A percentile compares a stretch with the other conserved stretches of the same genome.
phyloP scores from a whole-genome alignment of 225 moss, liverwort and hornwort genomes.

The Neckera pumila region DNA sequence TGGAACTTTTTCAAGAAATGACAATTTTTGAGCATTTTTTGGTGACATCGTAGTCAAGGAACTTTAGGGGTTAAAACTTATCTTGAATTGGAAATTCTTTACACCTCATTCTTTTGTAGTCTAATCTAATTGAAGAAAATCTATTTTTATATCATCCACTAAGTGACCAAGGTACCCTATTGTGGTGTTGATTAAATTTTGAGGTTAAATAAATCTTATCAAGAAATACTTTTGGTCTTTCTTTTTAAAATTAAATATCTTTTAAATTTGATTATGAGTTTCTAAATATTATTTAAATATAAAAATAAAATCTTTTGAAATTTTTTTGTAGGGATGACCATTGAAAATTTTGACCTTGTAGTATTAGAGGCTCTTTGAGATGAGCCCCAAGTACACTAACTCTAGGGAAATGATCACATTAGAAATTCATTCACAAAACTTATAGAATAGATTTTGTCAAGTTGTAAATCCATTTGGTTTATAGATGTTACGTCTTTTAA shows the following conservation, averaged over 20 bases:
- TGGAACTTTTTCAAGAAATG: no score
- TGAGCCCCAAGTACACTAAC: neutral
- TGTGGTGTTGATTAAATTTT: neutral
- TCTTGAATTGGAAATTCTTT: neutral
- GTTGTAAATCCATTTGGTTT: neutral
- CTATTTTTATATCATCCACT: neutral
- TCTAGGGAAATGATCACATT: no score
- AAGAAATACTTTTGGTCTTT: neutral
- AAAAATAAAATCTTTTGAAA: no score
- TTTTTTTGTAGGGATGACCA: no score
- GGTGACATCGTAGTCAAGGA: no score
- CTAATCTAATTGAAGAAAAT: neutral
- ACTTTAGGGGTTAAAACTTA: no score
- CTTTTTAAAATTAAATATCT: rapidly evolving
- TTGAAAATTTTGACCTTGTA: no score
- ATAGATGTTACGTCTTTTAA: no score
- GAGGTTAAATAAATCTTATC: neutral
- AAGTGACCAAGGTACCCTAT: neutral
- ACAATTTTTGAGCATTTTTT: no score
- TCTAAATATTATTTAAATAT: no score
- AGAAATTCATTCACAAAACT: neutral
- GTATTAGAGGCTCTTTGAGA: no score
- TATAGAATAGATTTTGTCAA: neutral
- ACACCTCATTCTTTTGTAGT: neutral
- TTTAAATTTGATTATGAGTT: neutral